These are phyloP conservation scores for Ballota nigra DNA, from an alignment of 257 asterid genomes.

Conservation along the genomic window DNA sequence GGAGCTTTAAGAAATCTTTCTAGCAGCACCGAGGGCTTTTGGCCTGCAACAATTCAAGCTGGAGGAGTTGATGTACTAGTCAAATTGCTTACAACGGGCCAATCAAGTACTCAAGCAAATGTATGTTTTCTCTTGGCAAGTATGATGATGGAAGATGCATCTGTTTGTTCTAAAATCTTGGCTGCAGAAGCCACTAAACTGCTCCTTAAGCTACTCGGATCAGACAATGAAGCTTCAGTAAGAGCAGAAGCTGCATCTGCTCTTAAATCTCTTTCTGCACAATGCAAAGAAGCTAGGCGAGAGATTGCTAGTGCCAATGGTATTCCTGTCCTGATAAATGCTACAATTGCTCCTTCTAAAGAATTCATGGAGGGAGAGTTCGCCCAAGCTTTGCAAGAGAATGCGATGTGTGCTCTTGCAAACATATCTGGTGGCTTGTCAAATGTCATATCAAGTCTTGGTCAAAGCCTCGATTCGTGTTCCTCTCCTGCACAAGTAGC, in stretches of 20 bases:
- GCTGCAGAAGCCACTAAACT: conserved; percentile 75
- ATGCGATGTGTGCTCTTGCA: conserved; percentile 99
- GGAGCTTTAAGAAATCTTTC: conserved; percentile 88
- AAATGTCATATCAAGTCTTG: conserved; percentile 91
- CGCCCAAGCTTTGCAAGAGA: conserved; percentile 99
- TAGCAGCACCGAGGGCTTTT: conserved; percentile 94
- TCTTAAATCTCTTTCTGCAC: conserved; percentile 95
- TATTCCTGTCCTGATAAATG: conserved; percentile 89
- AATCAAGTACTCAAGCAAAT: conserved; percentile 87
- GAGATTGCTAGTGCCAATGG: conserved; percentile 88
- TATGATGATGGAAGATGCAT: conserved; percentile 97
- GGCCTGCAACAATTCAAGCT: conserved; percentile 77
- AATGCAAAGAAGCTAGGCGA: conserved; percentile 80
- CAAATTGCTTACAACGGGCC: conserved; percentile 80
- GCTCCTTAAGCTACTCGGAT: conserved; percentile 85
- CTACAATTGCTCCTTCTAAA: conserved; percentile 98
- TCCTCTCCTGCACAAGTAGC: conserved; percentile 92
- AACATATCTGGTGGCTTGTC: conserved; percentile 98
- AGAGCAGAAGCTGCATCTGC: conserved; percentile 98
- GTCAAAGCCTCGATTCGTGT: conserved; percentile 97
- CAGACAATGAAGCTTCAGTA: conserved; percentile 87
- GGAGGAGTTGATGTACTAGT: conserved; percentile 93
- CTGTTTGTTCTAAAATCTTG: conserved; percentile 77
- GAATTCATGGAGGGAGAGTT: conserved; percentile 99
- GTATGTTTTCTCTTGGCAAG: conserved; percentile 95